These are phyloP conservation scores for Calonectria henricotiae DNA, from an alignment of 2,329 filamentous ascomycete genomes.

Conservation along the genomic window DNA sequence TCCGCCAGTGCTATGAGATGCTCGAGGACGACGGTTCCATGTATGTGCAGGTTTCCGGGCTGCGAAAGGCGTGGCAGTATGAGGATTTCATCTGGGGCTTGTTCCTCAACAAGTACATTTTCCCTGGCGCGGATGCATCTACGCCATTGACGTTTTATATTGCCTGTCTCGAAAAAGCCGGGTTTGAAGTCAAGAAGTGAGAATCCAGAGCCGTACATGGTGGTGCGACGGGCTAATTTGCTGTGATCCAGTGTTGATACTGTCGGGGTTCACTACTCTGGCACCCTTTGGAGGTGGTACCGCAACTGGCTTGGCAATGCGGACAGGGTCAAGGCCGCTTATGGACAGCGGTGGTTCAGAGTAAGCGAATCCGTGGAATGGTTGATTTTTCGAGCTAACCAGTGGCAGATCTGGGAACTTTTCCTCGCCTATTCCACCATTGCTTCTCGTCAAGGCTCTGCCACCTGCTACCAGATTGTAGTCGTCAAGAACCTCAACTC, in stretches of 20 bases:
- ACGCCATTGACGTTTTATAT: conserved; percentile 90
- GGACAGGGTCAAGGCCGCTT: conserved; percentile 92
- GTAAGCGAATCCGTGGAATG: conserved; percentile 65
- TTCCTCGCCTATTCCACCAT: conserved; percentile 92
- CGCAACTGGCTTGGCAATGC: conserved; percentile 95
- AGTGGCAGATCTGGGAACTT: conserved; percentile 88
- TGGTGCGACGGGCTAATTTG: not conserved
- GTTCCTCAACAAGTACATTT: conserved; percentile 99
- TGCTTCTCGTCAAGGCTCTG: conserved; percentile 85
- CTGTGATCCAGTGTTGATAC: conserved; percentile 78
- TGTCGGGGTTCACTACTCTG: conserved; percentile 93
- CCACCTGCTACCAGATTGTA: conserved; percentile 90
- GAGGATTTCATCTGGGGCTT: conserved; percentile 97
- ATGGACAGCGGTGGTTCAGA: conserved; percentile 92
- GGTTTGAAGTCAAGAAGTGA: conserved; percentile 80
- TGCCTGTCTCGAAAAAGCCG: conserved; percentile 80
- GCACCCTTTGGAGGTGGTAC: conserved; percentile 97
- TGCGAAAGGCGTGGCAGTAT: conserved; percentile 95
- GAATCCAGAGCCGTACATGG: not conserved
- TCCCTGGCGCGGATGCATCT: conserved; percentile 94
- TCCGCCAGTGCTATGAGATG: conserved; percentile 91
- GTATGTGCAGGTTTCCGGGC: conserved; percentile 92
- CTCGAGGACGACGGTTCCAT: conserved; percentile 94
- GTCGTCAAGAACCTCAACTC: conserved; percentile 93
- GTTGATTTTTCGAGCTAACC: conserved; percentile 40